A percentile compares a stretch with the other conserved stretches of the same genome.
Conservation (phyloP, 331 rosid species). For the Quercus phellos region DNA sequence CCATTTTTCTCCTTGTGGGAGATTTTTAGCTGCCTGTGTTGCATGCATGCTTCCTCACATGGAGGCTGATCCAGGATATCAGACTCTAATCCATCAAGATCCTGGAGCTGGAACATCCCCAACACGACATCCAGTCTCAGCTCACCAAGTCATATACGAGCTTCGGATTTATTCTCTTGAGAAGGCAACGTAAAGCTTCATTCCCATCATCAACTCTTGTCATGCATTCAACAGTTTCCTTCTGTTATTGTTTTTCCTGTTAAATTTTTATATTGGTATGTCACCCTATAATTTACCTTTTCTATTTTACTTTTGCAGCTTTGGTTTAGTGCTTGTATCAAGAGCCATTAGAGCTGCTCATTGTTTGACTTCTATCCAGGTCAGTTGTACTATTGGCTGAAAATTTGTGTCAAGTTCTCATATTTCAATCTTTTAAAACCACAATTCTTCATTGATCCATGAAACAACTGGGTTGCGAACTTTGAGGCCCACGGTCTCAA, state of each 20-base stretch:
- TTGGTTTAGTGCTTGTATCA: constrained; percentile 68
- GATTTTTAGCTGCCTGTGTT: constrained; percentile 76
- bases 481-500: no score
- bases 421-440: neutral
- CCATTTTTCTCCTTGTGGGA: constrained; percentile 82
- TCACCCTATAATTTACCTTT: neutral
- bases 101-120: constrained; percentile 76
- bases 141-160: constrained; percentile 85
- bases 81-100: constrained; percentile 52
- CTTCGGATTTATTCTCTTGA: constrained; percentile 85
- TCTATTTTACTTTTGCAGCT: constrained; percentile 38
- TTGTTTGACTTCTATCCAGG: constrained; percentile 92
- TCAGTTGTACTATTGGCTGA: constrained; percentile 19
- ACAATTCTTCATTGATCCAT: no score
- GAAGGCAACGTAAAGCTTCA: constrained; percentile 64
- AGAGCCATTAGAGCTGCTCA: constrained; percentile 89
- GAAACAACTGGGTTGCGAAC: neutral
- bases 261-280: neutral
- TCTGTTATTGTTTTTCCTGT: neutral
- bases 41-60: constrained; percentile 62
- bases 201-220: constrained; percentile 25
- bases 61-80: constrained; percentile 69
- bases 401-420: neutral
- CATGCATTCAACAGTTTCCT: neutral
- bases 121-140: constrained; percentile 80